These are phyloP conservation scores for Solanum piurae DNA, from an alignment of 257 asterid species.

Conservation along the genomic window DNA sequence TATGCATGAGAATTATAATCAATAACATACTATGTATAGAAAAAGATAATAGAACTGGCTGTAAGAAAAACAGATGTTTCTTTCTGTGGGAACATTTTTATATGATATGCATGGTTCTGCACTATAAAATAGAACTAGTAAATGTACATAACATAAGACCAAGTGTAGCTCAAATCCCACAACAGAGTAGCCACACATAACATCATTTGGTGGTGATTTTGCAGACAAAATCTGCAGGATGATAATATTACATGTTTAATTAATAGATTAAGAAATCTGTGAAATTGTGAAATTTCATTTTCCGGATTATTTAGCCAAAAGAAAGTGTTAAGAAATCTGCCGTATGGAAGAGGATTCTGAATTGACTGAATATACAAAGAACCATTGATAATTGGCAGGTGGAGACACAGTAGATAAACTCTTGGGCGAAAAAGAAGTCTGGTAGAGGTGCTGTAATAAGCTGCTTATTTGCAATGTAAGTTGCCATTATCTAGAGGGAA, in stretches of 20 bases:
- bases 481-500: not conserved
- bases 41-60: not conserved
- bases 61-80: not conserved
- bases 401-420: too few relatives aligned
- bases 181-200: not conserved
- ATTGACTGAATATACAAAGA: too few relatives aligned
- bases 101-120: not conserved
- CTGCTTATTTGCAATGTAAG: not conserved
- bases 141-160: not conserved
- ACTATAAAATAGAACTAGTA: not conserved
- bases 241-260: not conserved
- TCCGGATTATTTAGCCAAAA: not conserved
- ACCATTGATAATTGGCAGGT: too few relatives aligned
- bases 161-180: not conserved
- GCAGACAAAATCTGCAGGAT: not conserved
- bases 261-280: not conserved
- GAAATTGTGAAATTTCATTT: not conserved
- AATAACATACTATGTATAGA: not conserved
- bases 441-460: too few relatives aligned
- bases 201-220: not conserved
- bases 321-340: not conserved
- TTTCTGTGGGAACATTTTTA: not conserved
- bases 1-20: not conserved
- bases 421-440: too few relatives aligned
- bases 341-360: too few relatives aligned